Conservation (phyloP, 108 stramenopile genomes). For the Cyclotella baltica region DNA sequence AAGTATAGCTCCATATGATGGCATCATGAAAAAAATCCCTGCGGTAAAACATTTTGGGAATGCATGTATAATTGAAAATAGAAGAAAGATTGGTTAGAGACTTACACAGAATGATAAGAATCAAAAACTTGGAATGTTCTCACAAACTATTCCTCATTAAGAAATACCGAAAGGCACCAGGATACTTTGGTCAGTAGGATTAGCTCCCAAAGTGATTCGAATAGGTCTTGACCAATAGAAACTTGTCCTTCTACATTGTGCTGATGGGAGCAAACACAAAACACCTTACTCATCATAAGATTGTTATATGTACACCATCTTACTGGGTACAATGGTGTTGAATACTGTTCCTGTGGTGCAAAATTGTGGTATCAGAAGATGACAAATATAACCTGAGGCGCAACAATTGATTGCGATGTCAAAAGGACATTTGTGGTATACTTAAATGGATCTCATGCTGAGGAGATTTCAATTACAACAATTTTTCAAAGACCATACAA, state of each 20-base stretch:
- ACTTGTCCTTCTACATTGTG: neutral
- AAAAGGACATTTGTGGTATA: neutral
- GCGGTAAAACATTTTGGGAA: too few species aligned
- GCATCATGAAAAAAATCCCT: neutral
- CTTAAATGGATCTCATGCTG: neutral
- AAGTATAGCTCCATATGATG: neutral
- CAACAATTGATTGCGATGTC: neutral
- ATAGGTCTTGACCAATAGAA: neutral
- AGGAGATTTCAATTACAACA: neutral
- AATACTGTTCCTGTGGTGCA: neutral
- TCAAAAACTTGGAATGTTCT: neutral
- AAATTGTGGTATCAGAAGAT: too few species aligned
- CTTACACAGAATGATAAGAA: neutral
- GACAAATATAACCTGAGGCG: neutral
- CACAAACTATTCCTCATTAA: neutral
- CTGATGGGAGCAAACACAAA: constrained; percentile 7
- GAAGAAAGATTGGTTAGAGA: neutral
- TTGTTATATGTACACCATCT: neutral
- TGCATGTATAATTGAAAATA: neutral
- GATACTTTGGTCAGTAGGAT: neutral
- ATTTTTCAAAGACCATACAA: neutral
- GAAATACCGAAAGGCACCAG: neutral
- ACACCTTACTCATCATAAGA: neutral
- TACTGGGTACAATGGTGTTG: neutral
- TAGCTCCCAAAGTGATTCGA: constrained; percentile 10